These are phyloP conservation scores for Exophiala sp. DNA, from an alignment of 2,329 filamentous ascomycete genomes.

Conservation along the genomic window DNA sequence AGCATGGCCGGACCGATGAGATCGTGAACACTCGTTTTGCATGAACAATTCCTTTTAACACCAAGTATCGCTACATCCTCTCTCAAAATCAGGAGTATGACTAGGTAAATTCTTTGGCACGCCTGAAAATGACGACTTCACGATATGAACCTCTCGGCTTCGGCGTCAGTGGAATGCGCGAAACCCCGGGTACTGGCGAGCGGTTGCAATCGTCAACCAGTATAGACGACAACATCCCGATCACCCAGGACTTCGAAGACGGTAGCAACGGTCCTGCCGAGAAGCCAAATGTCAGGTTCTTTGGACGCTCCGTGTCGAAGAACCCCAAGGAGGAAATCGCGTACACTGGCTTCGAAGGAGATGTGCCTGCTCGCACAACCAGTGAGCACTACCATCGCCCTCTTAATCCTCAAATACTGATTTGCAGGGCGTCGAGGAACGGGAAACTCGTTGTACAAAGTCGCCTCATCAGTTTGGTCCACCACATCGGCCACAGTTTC, in stretches of 20 bases:
- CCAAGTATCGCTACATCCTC: no score
- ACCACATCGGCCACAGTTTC: slow-evolving; percentile 9
- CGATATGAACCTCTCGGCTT: no score
- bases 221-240: neutral
- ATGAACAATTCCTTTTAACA: no score
- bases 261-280: neutral
- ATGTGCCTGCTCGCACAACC: neutral
- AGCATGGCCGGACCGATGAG: no score
- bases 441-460: slow-evolving; percentile 13
- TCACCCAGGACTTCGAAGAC: no score
- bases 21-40: no score
- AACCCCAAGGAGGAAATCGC: neutral
- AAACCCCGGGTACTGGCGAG: slow-evolving; percentile 2
- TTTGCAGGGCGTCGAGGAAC: slow-evolving; percentile 8
- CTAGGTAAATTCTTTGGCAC: no score
- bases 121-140: no score
- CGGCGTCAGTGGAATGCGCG: no score
- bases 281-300: neutral
- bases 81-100: no score
- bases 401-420: neutral
- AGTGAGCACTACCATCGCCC: slow-evolving; percentile 1
- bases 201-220: slow-evolving; percentile 11
- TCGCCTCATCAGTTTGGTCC: slow-evolving; percentile 11
- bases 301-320: neutral
- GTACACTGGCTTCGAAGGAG: slow-evolving; percentile 6